Evolutionary conservation across 176 grass and related monocot species (phyloP).

Genomic region (Phragmites australis): DNA sequence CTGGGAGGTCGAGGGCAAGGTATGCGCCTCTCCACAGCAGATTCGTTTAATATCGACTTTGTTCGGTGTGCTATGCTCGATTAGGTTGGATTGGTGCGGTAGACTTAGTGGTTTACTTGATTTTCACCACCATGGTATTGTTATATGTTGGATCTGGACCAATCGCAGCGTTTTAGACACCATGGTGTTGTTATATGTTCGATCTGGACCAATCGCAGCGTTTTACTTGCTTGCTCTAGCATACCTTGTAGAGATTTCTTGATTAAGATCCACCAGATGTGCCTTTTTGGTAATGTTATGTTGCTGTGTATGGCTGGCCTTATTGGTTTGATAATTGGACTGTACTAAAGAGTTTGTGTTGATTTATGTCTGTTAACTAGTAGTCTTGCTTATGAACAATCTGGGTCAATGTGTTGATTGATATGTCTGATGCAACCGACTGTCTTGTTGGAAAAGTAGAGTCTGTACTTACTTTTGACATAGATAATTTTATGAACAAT

Average conservation of each 20-base stretch:
- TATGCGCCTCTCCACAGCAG: background rate
- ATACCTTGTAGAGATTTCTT: background rate
- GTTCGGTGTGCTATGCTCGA: background rate
- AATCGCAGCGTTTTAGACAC: background rate
- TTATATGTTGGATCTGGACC: background rate
- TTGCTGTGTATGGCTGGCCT: too few relatives aligned
- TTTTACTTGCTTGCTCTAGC: background rate
- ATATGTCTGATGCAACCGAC: too few relatives aligned
- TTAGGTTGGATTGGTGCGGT: background rate
- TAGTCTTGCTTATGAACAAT: too few relatives aligned
- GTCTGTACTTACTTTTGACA: too few relatives aligned
- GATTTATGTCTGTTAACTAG: too few relatives aligned
- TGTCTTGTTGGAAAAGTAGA: too few relatives aligned
- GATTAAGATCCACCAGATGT: too few relatives aligned
- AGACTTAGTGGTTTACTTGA: background rate
- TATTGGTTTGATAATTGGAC: too few relatives aligned
- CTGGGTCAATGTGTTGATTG: too few relatives aligned
- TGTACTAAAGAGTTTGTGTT: background rate
- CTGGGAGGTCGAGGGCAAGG: constrained; percentile 89
- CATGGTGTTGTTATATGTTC: background rate
- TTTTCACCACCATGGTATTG: background rate
- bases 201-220: background rate
- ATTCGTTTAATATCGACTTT: background rate
- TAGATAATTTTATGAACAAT: too few relatives aligned
- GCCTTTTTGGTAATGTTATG: too few relatives aligned